Evolutionary conservation across 495 filamentous ascomycete species (phyloP), one percentile per base, ranked within the genome.

Genomic region (Penicillium argentinense): DNA sequence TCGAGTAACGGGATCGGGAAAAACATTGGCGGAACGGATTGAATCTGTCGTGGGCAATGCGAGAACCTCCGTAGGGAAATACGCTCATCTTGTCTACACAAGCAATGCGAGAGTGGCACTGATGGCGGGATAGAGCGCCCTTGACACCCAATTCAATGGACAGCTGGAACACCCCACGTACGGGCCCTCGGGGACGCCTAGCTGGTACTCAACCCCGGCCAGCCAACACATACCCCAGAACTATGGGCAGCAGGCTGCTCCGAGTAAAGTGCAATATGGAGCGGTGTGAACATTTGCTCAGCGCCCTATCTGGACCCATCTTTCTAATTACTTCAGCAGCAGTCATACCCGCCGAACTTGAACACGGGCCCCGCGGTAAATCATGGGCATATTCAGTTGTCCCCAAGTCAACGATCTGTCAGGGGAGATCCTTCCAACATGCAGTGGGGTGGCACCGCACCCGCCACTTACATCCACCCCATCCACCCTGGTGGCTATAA

Each of bases 91-190:
- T 49, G 44, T 58, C 47, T 53, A 42, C 54, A 43, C 28, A 40
- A 47, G 26, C 39, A 22, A 56, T 56, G 32, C 23, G 49, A 48
- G 45, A 54, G 28, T 54, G 52, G 49, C 51, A 57, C 64, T 68
- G 60, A 68, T 60, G 51, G 55, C 47, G 46, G 54, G 44, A 48
- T 64, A 68, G 65, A 64, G 52, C 53, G 53, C 62, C 18, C 42
- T 62, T 29, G 39, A 56, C 42, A 41, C 63, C 19, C 54, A 53
- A 24, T 34, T 58, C 21, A 54, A 58, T 53, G 47, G 30, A 32
- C 49, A 52, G 33, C 25, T 36, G 14, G 49, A 39, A 12, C 43
- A 43, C 16, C 11, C 54, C 16, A 45, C 39, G 16, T 49, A 57
- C 34, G 54, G 49, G 5, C 26, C 46, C 18, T 39, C 42, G 17